phyloP scores from a whole-genome alignment of 805 yeast species.

The Candida insectorum region DNA sequence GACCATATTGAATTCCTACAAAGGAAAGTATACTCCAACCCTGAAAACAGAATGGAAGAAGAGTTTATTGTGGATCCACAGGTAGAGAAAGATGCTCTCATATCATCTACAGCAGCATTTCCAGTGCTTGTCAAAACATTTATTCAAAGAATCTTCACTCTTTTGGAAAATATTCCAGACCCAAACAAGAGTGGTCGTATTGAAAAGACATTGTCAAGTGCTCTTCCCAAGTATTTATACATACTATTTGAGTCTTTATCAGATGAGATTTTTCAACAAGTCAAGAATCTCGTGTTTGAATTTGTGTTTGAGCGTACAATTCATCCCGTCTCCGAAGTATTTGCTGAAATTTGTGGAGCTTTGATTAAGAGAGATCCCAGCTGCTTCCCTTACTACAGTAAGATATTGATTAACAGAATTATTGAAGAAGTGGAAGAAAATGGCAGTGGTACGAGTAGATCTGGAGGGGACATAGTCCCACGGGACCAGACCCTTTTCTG shows the following conservation, averaged over 20 bases:
- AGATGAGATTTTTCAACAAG: slow-evolving; percentile 47
- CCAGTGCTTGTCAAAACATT: slow-evolving; percentile 55
- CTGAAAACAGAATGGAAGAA: slow-evolving; percentile 10
- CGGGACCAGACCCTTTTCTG: slow-evolving; percentile 75
- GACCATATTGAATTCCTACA: slow-evolving; percentile 59
- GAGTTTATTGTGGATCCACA: slow-evolving; percentile 40
- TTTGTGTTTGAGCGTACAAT: slow-evolving; percentile 59
- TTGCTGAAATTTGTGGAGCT: slow-evolving; percentile 71
- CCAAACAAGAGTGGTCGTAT: slow-evolving; percentile 48
- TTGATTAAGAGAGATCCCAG: slow-evolving; percentile 63
- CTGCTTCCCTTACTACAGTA: slow-evolving; percentile 40
- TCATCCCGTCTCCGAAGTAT: slow-evolving; percentile 59
- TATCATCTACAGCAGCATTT: slow-evolving; percentile 72
- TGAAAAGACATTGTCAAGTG: slow-evolving; percentile 43
- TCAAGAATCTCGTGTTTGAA: slow-evolving; percentile 48
- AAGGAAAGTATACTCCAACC: slow-evolving; percentile 29
- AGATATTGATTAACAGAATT: slow-evolving; percentile 49
- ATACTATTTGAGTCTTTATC: slow-evolving; percentile 56
- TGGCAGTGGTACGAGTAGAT: slow-evolving; percentile 75
- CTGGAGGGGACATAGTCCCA: slow-evolving; percentile 63
- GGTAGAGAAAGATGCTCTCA: slow-evolving; percentile 53
- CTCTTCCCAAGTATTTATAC: slow-evolving; percentile 34
- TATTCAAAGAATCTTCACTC: slow-evolving; percentile 53
- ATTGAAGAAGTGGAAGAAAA: slow-evolving; percentile 67
- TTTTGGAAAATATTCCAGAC: slow-evolving; percentile 69